phyloP scores from a whole-genome alignment of 163 green algal species.

The Prototheca wickerhamii region DNA sequence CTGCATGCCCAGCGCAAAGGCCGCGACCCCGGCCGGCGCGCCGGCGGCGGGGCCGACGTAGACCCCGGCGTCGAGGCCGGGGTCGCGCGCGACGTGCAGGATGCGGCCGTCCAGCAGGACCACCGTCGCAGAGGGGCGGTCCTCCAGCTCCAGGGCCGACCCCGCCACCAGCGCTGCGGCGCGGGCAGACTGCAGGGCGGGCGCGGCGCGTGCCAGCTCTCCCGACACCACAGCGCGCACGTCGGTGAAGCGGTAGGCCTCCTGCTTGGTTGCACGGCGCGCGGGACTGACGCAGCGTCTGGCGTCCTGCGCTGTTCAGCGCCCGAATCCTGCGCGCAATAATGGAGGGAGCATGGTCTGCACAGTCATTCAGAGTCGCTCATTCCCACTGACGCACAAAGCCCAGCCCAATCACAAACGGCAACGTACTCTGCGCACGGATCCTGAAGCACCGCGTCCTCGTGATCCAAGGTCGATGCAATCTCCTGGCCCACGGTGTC shows the following conservation, averaged over 20 bases:
- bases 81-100: constrained; percentile 33
- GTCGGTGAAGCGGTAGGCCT: constrained; percentile 85
- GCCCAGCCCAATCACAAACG: too few species aligned
- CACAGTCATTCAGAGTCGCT: too few species aligned
- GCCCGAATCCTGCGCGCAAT: not conserved
- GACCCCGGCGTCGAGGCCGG: constrained; percentile 35
- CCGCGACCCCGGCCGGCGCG: constrained; percentile 38
- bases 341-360: not conserved
- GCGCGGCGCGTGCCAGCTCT: constrained; percentile 18
- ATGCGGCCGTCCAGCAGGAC: constrained; percentile 63
- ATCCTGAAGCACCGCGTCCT: too few species aligned
- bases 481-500: too few species aligned
- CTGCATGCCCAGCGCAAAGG: constrained; percentile 32
- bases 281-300: not conserved
- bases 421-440: too few species aligned
- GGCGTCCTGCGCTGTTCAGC: not conserved
- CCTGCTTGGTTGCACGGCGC: constrained; percentile 23
- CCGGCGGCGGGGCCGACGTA: constrained; percentile 49
- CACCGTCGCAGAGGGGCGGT: constrained; percentile 17
- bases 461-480: too few species aligned
- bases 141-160: constrained; percentile 7
- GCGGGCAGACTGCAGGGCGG: not conserved
- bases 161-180: not conserved
- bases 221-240: constrained; percentile 42
- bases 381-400: too few species aligned